These are phyloP conservation scores for Aspergillus haitiensis DNA, from an alignment of 495 filamentous ascomycete species.

Conservation along the genomic window DNA sequence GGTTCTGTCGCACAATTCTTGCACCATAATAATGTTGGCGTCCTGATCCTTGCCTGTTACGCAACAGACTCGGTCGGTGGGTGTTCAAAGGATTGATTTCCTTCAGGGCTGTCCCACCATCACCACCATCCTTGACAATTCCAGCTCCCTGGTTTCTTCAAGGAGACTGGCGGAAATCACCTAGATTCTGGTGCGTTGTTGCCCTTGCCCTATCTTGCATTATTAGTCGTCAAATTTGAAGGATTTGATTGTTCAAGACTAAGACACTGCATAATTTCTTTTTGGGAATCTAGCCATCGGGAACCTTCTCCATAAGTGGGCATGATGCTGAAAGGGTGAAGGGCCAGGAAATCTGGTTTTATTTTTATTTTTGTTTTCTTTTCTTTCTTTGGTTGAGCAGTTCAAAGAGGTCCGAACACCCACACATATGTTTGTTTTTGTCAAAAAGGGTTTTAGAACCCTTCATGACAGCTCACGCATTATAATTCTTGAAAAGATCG, in stretches of 20 bases:
- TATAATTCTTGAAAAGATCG: no score
- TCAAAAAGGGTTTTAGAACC: no score
- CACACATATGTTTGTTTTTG: no score
- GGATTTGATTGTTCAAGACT: not conserved
- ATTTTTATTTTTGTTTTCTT: no score
- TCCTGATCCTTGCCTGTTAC: not conserved
- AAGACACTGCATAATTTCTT: not conserved
- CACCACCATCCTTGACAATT: not conserved
- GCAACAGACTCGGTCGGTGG: not conserved
- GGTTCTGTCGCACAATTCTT: slow-evolving; percentile 18
- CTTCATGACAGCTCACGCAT: no score
- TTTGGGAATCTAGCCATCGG: not conserved
- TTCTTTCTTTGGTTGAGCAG: no score
- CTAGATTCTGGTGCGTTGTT: not conserved
- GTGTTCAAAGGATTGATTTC: no score
- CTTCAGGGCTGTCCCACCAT: not conserved
- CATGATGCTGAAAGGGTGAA: no score
- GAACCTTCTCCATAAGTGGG: not conserved
- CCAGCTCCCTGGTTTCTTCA: not conserved
- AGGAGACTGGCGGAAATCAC: not conserved
- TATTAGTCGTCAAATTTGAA: not conserved
- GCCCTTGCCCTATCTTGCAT: not conserved
- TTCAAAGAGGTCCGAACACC: no score
- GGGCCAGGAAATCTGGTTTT: no score
- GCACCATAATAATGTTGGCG: slow-evolving; percentile 2